Evolutionary conservation across 2,329 filamentous ascomycete species (phyloP).

Genomic region (Nannizziopsis barbatae): DNA sequence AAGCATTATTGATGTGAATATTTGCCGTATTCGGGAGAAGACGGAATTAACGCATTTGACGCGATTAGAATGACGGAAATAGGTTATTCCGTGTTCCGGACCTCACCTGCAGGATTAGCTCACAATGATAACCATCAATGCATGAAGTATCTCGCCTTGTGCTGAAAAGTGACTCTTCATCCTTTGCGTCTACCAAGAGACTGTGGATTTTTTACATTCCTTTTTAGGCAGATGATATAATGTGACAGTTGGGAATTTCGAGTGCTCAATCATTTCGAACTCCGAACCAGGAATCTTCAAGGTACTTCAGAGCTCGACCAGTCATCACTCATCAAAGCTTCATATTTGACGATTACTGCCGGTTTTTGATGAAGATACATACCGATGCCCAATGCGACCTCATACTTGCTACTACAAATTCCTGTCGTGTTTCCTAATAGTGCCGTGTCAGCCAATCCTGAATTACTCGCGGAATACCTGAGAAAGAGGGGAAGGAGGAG

Average conservation of each 20-base stretch:
- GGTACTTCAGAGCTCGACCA: conserved; percentile 2
- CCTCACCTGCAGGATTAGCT: too few species aligned
- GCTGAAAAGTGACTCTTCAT: too few species aligned
- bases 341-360: background rate
- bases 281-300: background rate
- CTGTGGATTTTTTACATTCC: background rate
- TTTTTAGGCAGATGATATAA: background rate
- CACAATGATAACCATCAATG: too few species aligned
- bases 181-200: too few species aligned
- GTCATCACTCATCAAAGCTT: conserved; percentile 4
- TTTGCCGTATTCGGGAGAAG: too few species aligned
- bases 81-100: too few species aligned
- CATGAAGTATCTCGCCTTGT: too few species aligned
- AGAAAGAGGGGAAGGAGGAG: conserved; percentile 15
- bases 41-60: too few species aligned
- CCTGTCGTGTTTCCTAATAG: conserved; percentile 7
- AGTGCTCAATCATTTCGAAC: background rate
- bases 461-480: conserved; percentile 2
- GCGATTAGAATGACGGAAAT: too few species aligned
- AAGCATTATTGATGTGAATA: too few species aligned
- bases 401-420: conserved; percentile 9
- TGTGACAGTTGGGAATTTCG: background rate
- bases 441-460: conserved; percentile 3
- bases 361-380: background rate
- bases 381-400: conserved; percentile 12